Base-by-base conservation (phyloP, 768 basidiomycete genomes). In the Imleria badia region DNA sequence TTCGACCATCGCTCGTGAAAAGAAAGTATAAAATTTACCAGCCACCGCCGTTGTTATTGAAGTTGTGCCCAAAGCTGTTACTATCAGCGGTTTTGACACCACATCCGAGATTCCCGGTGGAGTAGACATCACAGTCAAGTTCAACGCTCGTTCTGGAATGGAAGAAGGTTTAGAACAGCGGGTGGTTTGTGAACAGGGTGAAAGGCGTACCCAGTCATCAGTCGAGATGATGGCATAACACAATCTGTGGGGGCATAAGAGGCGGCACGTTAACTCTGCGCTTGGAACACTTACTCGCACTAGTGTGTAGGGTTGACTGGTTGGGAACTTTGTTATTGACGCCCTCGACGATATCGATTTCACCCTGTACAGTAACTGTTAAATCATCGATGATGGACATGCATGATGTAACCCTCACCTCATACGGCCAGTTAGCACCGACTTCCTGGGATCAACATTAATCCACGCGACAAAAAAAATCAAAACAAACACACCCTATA, bases 1-100 rank as follows among this genome's bases (percentile, higher is more conserved):
- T 17, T 36, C 22, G 30, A 42, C 9, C 3, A 15, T 17, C 19
- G 3, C 8, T 15, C 12, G 19, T 12, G 33, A 60, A 46, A 19
- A 30, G 23, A 31, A 35, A 10, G 3, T 6, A 29, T 10, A 20
- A 31, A 11, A 52, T 6, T 46, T 20, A 73, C 69, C 69, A 76
- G 29, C 75, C 74, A n/a, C 75, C 75, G 9, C 75, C 75, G 15
- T 22, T 31, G 2, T n/a, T 19, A 42, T 76, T 76, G 60, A 76
- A 75, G 12, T 51, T 45, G 5, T 71, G 63, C 1, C 76, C 75
- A 42, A 60, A 75, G 44, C 70, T 73, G n/a, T 66, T 68, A 8
- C 26, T 49, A 26, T 68, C 64, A 5, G 53, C 45, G n/a, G 56
- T 12, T 2, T 13, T 6, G 12, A 75, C 70, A n/a, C 72, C 63